Conservation (phyloP, 495 filamentous ascomycete species). For the Hyaloscypha finlandica region DNA sequence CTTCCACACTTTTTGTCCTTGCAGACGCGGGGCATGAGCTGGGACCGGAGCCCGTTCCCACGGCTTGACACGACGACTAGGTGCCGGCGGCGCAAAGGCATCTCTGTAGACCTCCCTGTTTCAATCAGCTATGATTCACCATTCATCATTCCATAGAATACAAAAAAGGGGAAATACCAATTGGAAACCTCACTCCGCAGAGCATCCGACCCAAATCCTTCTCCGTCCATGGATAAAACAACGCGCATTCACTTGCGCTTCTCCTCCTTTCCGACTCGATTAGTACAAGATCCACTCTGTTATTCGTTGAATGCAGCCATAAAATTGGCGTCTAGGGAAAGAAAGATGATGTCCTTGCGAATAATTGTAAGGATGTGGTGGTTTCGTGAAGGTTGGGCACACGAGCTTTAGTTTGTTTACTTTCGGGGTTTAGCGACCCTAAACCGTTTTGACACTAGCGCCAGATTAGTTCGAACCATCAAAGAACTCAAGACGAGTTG, state of each 20-base stretch:
- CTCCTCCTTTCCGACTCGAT: background rate
- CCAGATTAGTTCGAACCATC: conserved; percentile 16
- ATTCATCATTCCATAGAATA: background rate
- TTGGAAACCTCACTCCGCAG: conserved; percentile 4
- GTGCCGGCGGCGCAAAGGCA: conserved; percentile 27
- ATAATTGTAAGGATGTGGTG: conserved; percentile 17
- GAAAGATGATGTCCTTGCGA: background rate
- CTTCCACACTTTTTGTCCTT: conserved; percentile 37
- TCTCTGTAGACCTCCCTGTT: conserved; percentile 32
- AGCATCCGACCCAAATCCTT: conserved; percentile 4
- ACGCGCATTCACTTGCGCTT: conserved; percentile 12
- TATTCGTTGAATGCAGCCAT: too few relatives aligned
- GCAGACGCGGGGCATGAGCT: conserved; percentile 32
- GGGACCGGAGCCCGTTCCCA: conserved; percentile 34
- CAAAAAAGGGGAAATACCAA: conserved; percentile 14
- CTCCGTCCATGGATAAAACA: conserved; percentile 10
- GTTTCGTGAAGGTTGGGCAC: background rate
- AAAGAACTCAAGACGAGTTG: background rate
- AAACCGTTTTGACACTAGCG: conserved; percentile 6
- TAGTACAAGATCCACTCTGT: background rate
- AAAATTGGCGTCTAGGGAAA: background rate
- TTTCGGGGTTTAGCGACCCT: background rate
- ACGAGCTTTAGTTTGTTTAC: conserved; percentile 17
- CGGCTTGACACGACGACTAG: conserved; percentile 14
- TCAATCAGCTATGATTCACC: too few relatives aligned